Conservation (phyloP, 2,329 filamentous ascomycete genomes). For the Microsporum ferrugineum region DNA sequence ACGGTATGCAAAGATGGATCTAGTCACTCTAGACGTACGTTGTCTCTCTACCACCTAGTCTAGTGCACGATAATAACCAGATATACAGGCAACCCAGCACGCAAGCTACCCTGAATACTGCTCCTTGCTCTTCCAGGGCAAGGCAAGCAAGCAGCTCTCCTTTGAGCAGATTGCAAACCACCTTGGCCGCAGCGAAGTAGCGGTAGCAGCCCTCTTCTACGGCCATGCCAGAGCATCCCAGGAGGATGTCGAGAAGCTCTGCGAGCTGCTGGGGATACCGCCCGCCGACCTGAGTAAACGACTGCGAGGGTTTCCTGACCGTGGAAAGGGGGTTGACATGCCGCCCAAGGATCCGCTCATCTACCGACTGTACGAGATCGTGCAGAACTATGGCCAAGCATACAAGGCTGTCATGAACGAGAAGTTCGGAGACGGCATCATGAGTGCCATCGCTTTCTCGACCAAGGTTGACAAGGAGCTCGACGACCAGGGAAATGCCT, state of each 20-base stretch:
- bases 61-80: neutral
- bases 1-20: neutral
- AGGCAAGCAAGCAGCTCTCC: slow-evolving; percentile 60
- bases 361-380: slow-evolving; percentile 84
- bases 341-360: slow-evolving; percentile 75
- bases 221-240: slow-evolving; percentile 65
- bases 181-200: slow-evolving; percentile 70
- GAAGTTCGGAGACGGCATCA: slow-evolving; percentile 89
- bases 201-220: slow-evolving; percentile 80
- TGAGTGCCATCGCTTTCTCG: slow-evolving; percentile 87
- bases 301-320: slow-evolving; percentile 64
- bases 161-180: slow-evolving; percentile 67
- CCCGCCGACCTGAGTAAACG: slow-evolving; percentile 47
- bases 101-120: slow-evolving; percentile 60
- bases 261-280: slow-evolving; percentile 52
- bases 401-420: slow-evolving; percentile 94
- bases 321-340: slow-evolving; percentile 69
- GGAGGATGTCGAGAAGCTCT: slow-evolving; percentile 58
- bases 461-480: slow-evolving; percentile 91
- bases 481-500: slow-evolving; percentile 66
- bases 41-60: neutral
- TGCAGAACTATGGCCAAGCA: slow-evolving; percentile 93
- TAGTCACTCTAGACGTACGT: slow-evolving; percentile 1
- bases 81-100: slow-evolving; percentile 50
- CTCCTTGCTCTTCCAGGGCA: slow-evolving; percentile 66